phyloP scores from a whole-genome alignment of 495 filamentous ascomycete species.

The Penicillium roqueforti region DNA sequence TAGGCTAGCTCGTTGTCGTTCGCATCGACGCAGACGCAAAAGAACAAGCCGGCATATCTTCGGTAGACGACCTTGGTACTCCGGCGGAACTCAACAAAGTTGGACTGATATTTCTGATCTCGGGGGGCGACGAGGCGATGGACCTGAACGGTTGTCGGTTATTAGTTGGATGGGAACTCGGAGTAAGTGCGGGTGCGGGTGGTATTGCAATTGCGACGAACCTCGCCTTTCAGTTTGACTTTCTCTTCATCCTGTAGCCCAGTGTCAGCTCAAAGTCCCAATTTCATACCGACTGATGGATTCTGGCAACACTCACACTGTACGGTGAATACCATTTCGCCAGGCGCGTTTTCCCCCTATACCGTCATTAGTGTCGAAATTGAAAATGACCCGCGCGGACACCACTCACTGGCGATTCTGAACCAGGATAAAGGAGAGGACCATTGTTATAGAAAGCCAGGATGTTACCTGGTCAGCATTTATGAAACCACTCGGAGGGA shows the following conservation, averaged over 20 bases:
- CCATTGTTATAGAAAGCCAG: slow-evolving; percentile 47
- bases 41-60: slow-evolving; percentile 94
- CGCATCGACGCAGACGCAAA: slow-evolving; percentile 97
- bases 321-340: slow-evolving; percentile 99
- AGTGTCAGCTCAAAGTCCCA: slow-evolving; percentile 1
- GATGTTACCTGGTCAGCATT: slow-evolving; percentile 22
- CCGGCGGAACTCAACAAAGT: slow-evolving; percentile 85
- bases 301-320: slow-evolving; percentile 52
- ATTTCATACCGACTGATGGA: neutral
- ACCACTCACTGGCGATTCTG: slow-evolving; percentile 89
- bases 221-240: slow-evolving; percentile 90
- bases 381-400: neutral
- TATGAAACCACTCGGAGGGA: slow-evolving; percentile 14
- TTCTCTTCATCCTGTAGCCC: slow-evolving; percentile 76
- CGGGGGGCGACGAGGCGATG: slow-evolving; percentile 95
- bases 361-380: slow-evolving; percentile 17
- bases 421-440: slow-evolving; percentile 92
- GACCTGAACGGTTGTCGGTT: slow-evolving; percentile 49
- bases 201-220: slow-evolving; percentile 26
- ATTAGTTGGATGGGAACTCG: slow-evolving; percentile 8
- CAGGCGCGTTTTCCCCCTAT: slow-evolving; percentile 94
- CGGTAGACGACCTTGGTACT: slow-evolving; percentile 94
- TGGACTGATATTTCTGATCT: slow-evolving; percentile 98
- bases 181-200: slow-evolving; percentile 1
- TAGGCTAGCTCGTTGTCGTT: slow-evolving; percentile 98